Percentiles rank a stretch among this genome's conserved stretches.
Evolutionary conservation across 1,284 basidiomycete species (phyloP).

Genomic region (Schizophyllum commune): DNA sequence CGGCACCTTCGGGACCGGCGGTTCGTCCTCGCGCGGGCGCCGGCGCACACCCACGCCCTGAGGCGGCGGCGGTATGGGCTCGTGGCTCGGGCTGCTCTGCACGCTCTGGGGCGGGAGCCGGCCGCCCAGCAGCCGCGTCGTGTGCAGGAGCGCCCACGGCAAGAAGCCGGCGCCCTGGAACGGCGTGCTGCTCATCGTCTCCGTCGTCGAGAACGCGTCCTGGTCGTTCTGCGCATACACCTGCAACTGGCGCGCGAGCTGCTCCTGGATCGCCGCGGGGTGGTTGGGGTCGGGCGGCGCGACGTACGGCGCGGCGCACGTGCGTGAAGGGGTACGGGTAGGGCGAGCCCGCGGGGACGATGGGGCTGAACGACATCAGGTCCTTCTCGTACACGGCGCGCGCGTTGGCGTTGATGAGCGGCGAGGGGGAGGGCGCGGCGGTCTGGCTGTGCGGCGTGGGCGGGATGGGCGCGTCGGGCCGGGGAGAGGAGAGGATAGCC

Average conservation of each 20-base stretch:
- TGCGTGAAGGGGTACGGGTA: constrained; percentile 72
- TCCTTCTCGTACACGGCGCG: constrained; percentile 24
- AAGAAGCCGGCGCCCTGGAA: constrained; percentile 52
- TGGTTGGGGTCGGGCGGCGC: constrained; percentile 43
- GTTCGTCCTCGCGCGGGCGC: constrained; percentile 13
- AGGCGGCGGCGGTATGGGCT: constrained; percentile 48
- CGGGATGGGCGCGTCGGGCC: constrained; percentile 66
- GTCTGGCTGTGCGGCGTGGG: constrained; percentile 70
- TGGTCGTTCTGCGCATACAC: constrained; percentile 66
- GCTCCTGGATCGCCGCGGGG: constrained; percentile 50
- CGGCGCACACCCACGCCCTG: constrained; percentile 26
- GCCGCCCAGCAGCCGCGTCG: constrained; percentile 34
- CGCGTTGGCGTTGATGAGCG: no score
- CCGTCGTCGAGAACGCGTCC: constrained; percentile 34
- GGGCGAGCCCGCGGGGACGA: constrained; percentile 54
- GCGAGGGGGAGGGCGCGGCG: constrained; percentile 61
- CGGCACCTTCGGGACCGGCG: constrained; percentile 17
- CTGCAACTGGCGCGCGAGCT: constrained; percentile 65
- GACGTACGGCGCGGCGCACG: constrained; percentile 41
- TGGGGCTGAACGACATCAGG: constrained; percentile 36
- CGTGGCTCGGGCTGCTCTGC: constrained; percentile 68
- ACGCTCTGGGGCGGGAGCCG: constrained; percentile 46
- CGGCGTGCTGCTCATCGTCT: constrained; percentile 64
- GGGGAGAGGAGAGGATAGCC: constrained; percentile 44
- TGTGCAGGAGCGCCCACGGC: constrained; percentile 60